Evolutionary conservation across 2,329 filamentous ascomycete genomes (phyloP), one percentile per base, ranked within the genome.

Genomic region (Xylaria sp.): DNA sequence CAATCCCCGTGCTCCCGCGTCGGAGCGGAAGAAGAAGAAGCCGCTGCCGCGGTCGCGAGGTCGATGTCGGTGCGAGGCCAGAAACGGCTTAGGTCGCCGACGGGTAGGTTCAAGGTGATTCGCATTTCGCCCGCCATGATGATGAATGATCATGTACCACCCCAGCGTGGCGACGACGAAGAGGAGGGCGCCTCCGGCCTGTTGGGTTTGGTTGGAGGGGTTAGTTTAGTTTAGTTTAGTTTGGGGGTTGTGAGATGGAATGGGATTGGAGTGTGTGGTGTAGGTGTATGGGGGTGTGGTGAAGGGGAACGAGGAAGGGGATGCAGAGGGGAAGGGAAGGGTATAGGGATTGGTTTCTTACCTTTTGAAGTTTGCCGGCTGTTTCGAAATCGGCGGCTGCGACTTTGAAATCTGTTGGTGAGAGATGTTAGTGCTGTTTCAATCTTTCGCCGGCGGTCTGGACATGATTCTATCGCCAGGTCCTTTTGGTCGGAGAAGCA

Each of bases 81-180:
- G 57, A 82, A 79, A 47, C 78, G 79, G 53, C 78, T 83, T 12
- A 85, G 74, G 65, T 84, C 82, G 4, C 82, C 81, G 1, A 85
- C 80, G 0, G 82, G 82, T 2, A 84, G 74, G 28, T 75, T 79
- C 38, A 84, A 63, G 0, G 78, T 78, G 56, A 84, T 78, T 3
- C 81, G 75, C 80, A 84, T 84, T 73, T 85, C 82, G 3, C 78
- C 80, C 1, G 79, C 78, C 79, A 84, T 83, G 60, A 84, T 84
- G 4, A 83, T 82, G 51, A 84, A 78, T 9, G 80, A n/a, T 79
- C 73, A 84, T 82, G 63, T 84, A 84, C 79, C 82, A 85, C 1
- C 82, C 82, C 4, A 84, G 66, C 0, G 78, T 21, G 0, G 77
- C 81, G 1, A 82, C 79, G 0, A 83, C 72, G 60, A 85, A 84